Base-by-base conservation (phyloP, 257 asterid species). In the Forsythia viridissima region DNA sequence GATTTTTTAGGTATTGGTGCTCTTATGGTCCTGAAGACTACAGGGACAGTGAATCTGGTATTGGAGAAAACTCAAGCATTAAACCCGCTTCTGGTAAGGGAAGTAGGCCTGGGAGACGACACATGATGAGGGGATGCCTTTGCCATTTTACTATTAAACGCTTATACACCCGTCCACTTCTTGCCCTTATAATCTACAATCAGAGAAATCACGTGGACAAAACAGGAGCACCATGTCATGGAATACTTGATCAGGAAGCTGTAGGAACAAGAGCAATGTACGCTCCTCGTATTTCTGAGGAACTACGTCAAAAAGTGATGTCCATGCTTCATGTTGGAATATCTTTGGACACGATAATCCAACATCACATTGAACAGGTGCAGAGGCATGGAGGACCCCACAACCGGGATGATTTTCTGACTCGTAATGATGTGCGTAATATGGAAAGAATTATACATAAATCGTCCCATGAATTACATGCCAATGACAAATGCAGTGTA, bases 251-350 rank as follows among this genome's bases (percentile, higher is more conserved):
- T 76, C 85, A 80, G 68, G 90, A 86, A 79, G 85, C 92, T 34
- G 85, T 86, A 61, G 92, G 92, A 70, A 86, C 92, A 42, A 83
- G 92, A 76, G 92, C 92, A 39, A 88, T 86, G 92, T 86, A 88
- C 43, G 92, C 90, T 40, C 90, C 92, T 78, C 86, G 89, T 52
- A 88, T 86, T 80, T 88, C 90, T 9, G 90, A 88, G 81, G 90
- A 83, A 9, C 82, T 88, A 41, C 90, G 90, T 30, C 90, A 86
- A 21, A 86, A 86, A 83, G 89, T 86, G 67, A 86, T 88, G 81
- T 77, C 89, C 61, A 79, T 88, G 92, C 82, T 88, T 71, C 84
- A 86, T 77, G 84, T 81, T n/a, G 92, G 92, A 40, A 81, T 88
- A 63, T 83, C 90, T 4, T 73, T 86, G 6, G 90, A 88, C 79